Evolutionary conservation across 495 filamentous ascomycete genomes (phyloP).

Genomic region (Aspergillus haitiensis): DNA sequence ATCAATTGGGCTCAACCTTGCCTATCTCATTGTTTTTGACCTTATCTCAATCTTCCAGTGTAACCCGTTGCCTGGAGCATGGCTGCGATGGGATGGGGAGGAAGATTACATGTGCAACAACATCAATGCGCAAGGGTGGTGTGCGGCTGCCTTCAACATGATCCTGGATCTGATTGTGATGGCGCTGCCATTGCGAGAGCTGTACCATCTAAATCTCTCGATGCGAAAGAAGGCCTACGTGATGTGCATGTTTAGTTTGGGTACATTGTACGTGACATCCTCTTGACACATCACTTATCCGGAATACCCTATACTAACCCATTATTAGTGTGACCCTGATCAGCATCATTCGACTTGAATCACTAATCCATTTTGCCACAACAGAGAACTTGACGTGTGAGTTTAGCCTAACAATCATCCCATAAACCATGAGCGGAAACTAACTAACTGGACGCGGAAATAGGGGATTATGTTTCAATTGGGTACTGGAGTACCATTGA

Average conservation of each 20-base stretch:
- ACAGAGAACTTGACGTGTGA: constrained; percentile 37
- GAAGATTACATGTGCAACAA: constrained; percentile 41
- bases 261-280: constrained; percentile 34
- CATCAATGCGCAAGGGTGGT: constrained; percentile 43
- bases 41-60: constrained; percentile 47
- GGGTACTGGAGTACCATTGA: constrained; percentile 40
- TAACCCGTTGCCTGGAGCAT: constrained; percentile 39
- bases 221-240: constrained; percentile 33
- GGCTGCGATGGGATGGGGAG: constrained; percentile 43
- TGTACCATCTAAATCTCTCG: constrained; percentile 35
- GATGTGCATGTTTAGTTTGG: constrained; percentile 40
- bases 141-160: constrained; percentile 28
- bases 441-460: constrained; percentile 1
- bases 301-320: constrained; percentile 6
- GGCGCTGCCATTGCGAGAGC: constrained; percentile 39
- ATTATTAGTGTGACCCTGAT: constrained; percentile 34
- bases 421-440: neutral
- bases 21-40: constrained; percentile 41
- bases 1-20: constrained; percentile 38
- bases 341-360: constrained; percentile 37
- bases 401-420: constrained; percentile 7
- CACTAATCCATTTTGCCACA: constrained; percentile 34
- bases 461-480: constrained; percentile 39
- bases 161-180: constrained; percentile 7
- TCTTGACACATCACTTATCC: too few relatives aligned